Evolutionary conservation across 2,329 filamentous ascomycete species (phyloP).

Genomic region (Achaetomium macrosporum): DNA sequence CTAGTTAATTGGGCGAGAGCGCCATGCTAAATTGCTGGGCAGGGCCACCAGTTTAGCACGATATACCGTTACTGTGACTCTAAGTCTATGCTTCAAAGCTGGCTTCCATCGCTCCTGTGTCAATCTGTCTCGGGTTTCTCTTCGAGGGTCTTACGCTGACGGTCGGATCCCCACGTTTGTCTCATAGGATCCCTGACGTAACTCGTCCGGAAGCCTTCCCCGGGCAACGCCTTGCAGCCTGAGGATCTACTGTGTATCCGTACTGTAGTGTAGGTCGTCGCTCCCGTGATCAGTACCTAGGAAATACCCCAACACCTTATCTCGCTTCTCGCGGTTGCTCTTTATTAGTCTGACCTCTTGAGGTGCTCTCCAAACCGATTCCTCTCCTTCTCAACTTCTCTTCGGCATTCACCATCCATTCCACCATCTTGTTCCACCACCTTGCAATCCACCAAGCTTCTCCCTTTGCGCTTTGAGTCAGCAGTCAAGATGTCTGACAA

Average conservation of each 20-base stretch:
- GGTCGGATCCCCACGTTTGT: too few species aligned
- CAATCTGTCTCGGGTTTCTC: too few species aligned
- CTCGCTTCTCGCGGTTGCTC: not conserved
- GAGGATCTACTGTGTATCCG: too few species aligned
- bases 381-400: not conserved
- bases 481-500: constrained; percentile 21
- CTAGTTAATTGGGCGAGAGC: too few species aligned
- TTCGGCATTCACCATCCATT: not conserved
- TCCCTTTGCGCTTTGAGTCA: not conserved
- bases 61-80: not conserved
- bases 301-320: not conserved
- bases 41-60: not conserved
- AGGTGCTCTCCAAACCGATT: not conserved
- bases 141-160: too few species aligned
- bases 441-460: not conserved
- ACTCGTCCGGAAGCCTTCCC: not conserved
- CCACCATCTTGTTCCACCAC: not conserved
- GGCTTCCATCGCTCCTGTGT: too few species aligned
- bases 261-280: too few species aligned
- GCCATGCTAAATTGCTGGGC: not conserved
- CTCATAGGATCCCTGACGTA: not conserved
- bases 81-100: too few species aligned
- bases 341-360: too few species aligned
- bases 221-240: not conserved
- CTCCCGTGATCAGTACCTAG: too few species aligned